Evolutionary conservation across 345 rosid species (phyloP).

Genomic region (Lepidium aucheri): DNA sequence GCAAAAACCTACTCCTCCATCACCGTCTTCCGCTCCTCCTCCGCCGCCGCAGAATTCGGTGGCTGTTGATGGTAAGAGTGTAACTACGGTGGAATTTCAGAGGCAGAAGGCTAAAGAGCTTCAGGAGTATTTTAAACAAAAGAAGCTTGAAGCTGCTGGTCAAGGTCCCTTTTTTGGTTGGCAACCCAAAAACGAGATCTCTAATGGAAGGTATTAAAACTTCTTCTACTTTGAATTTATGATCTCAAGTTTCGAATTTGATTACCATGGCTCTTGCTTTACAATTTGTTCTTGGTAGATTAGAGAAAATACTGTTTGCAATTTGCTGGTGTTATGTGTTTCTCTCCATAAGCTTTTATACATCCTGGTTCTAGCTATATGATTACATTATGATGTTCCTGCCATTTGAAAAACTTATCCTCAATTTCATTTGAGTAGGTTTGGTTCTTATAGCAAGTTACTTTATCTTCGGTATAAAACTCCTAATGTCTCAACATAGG

Average conservation of each 20-base stretch:
- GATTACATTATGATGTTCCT: not conserved
- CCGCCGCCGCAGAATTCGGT: conserved; percentile 24
- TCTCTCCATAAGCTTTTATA: not conserved
- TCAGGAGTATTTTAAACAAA: conserved; percentile 77
- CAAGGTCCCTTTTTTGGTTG: conserved; percentile 92
- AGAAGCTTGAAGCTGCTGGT: conserved; percentile 78
- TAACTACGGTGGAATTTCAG: conserved; percentile 72
- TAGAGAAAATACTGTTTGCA: not conserved
- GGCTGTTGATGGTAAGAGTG: conserved; percentile 30
- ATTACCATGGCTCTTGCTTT: not conserved
- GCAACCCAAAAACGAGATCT: conserved; percentile 75
- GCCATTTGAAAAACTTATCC: not conserved
- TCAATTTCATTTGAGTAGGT: not conserved
- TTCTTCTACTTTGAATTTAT: not conserved
- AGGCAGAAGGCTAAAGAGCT: conserved; percentile 86
- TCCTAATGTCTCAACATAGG: too few relatives aligned
- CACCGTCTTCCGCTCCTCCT: conserved; percentile 30
- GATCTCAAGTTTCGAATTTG: not conserved
- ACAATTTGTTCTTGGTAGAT: not conserved
- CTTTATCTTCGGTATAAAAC: not conserved
- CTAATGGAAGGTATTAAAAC: conserved; percentile 68
- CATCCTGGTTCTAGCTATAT: not conserved
- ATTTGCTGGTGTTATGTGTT: not conserved
- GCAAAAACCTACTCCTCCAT: conserved; percentile 35
- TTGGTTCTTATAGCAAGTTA: not conserved